These are phyloP conservation scores for Solanum chilense DNA, from an alignment of 257 asterid genomes.

Conservation along the genomic window DNA sequence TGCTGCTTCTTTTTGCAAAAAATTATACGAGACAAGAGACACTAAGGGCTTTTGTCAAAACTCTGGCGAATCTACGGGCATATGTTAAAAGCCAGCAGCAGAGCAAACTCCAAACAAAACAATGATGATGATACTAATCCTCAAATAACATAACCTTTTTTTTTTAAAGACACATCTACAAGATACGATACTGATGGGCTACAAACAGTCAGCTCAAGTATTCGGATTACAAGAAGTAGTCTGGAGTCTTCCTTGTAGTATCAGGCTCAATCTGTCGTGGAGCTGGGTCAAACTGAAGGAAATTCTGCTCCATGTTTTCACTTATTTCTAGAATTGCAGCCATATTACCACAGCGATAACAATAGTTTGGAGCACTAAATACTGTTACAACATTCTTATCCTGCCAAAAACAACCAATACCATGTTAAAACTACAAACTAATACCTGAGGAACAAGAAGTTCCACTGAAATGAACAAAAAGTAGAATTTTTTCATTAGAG, in stretches of 20 bases:
- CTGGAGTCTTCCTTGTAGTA: slow-evolving; percentile 89
- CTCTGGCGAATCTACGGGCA: slow-evolving; percentile 33
- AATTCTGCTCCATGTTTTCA: slow-evolving; percentile 89
- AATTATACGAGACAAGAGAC: slow-evolving; percentile 47
- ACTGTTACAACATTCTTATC: slow-evolving; percentile 93
- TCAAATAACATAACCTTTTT: slow-evolving; percentile 47
- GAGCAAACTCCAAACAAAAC: slow-evolving; percentile 33
- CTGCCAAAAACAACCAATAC: slow-evolving; percentile 23
- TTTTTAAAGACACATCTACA: slow-evolving; percentile 57
- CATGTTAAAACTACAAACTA: not conserved
- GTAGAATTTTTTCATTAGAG: not conserved
- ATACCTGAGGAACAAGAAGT: not conserved
- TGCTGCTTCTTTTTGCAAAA: slow-evolving; percentile 33
- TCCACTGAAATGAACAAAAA: not conserved
- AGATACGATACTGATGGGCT: slow-evolving; percentile 20
- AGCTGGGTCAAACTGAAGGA: slow-evolving; percentile 95
- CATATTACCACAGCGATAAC: slow-evolving; percentile 97
- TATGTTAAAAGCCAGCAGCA: slow-evolving; percentile 39
- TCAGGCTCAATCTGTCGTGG: slow-evolving; percentile 97
- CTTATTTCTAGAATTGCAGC: slow-evolving; percentile 96
- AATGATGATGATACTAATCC: slow-evolving; percentile 36
- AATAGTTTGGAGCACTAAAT: slow-evolving; percentile 90
- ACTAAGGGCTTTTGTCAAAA: slow-evolving; percentile 24
- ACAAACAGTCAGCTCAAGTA: slow-evolving; percentile 14
- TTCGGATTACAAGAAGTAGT: slow-evolving; percentile 65